Evolutionary conservation across 495 filamentous ascomycete genomes (phyloP).

Genomic region (Cudoniella acicularis): DNA sequence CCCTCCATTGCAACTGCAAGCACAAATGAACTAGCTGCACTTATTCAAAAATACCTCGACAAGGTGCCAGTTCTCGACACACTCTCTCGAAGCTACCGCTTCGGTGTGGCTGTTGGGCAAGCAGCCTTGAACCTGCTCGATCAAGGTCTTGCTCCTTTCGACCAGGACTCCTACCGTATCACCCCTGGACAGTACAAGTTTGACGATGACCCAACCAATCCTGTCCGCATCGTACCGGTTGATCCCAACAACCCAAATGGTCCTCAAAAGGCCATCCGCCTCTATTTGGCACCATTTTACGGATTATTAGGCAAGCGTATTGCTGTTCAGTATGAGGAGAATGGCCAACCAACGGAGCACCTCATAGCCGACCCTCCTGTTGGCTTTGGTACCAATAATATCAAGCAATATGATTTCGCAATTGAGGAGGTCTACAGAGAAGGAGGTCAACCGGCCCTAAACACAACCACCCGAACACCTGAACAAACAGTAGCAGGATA

Average conservation of each 20-base stretch:
- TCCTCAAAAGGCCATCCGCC: conserved; percentile 21
- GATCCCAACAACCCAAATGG: conserved; percentile 30
- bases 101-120: conserved; percentile 26
- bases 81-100: conserved; percentile 24
- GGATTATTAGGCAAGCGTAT: conserved; percentile 28
- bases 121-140: conserved; percentile 27
- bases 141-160: conserved; percentile 14
- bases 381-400: conserved; percentile 22
- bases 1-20: conserved; percentile 9
- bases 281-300: conserved; percentile 30
- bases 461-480: conserved; percentile 27
- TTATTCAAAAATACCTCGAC: conserved; percentile 9
- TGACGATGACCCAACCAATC: conserved; percentile 34
- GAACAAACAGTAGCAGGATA: conserved; percentile 25
- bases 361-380: conserved; percentile 32
- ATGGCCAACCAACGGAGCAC: conserved; percentile 24
- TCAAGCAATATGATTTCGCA: conserved; percentile 26
- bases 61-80: conserved; percentile 20
- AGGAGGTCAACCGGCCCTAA: conserved; percentile 24
- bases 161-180: conserved; percentile 23
- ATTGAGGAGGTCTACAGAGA: conserved; percentile 26
- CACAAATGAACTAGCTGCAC: conserved; percentile 13
- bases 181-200: conserved; percentile 26
- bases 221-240: conserved; percentile 28
- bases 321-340: conserved; percentile 24